A percentile compares a stretch with the other conserved stretches of the same genome.
These are phyloP conservation scores for Fusarium armeniacum DNA, from an alignment of 2,329 filamentous ascomycete genomes.

Conservation along the genomic window DNA sequence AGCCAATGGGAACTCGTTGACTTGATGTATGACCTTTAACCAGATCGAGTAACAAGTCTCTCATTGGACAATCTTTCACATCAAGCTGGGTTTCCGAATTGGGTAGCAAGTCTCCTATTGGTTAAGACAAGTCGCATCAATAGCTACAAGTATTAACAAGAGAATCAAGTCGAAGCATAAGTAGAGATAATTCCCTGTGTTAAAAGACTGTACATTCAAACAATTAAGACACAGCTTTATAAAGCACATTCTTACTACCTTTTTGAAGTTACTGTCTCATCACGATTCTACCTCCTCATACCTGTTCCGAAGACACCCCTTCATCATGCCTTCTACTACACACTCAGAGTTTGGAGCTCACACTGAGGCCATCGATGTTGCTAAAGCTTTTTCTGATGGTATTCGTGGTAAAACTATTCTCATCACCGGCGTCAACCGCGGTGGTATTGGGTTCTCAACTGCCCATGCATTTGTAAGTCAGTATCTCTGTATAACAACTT, in stretches of 20 bases:
- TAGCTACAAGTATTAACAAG: neutral
- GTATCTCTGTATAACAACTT: accelerated
- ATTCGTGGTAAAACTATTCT: neutral
- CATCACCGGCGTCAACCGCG: slow-evolving; percentile 9
- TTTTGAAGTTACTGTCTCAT: accelerated
- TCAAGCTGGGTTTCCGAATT: slow-evolving; percentile 2
- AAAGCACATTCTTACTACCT: neutral
- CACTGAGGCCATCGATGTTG: slow-evolving; percentile 2
- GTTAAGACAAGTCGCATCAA: neutral
- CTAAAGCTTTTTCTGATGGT: neutral
- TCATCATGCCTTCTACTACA: slow-evolving; percentile 21
- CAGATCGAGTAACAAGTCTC: slow-evolving; percentile 15
- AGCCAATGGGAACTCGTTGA: neutral
- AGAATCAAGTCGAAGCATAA: neutral
- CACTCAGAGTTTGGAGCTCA: neutral
- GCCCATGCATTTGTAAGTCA: neutral
- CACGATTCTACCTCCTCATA: no score
- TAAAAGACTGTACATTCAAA: neutral
- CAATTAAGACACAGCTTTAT: neutral
- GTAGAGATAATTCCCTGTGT: neutral
- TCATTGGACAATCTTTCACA: slow-evolving; percentile 2
- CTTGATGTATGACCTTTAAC: neutral
- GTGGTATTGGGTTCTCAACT: slow-evolving; percentile 11
- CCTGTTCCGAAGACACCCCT: no score
- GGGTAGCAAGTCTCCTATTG: slow-evolving; percentile 28